These are phyloP conservation scores for Lipomyces sp. DNA, from an alignment of 805 yeast species.

Conservation along the genomic window DNA sequence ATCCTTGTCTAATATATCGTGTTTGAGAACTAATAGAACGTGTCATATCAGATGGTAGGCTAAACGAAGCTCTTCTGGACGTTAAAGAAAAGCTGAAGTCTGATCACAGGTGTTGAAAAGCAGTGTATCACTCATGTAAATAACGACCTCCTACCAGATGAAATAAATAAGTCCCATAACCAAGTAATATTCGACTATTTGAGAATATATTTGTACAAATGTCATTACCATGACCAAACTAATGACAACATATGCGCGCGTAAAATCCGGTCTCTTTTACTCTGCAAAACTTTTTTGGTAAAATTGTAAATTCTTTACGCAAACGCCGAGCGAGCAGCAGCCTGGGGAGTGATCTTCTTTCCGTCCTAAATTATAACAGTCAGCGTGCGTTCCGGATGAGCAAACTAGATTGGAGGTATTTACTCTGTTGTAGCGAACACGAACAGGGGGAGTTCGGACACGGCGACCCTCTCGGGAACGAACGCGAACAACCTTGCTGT, in stretches of 20 bases:
- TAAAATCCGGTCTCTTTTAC: too few species aligned
- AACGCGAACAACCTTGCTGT: slow-evolving; percentile 99
- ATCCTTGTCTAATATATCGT: background rate
- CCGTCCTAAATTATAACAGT: slow-evolving; percentile 53
- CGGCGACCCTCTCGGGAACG: slow-evolving; percentile 99
- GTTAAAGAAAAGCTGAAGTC: slow-evolving; percentile 34
- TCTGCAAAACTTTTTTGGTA: slow-evolving; percentile 17
- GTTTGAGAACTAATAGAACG: background rate
- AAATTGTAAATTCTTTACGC: slow-evolving; percentile 18
- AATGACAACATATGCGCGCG: too few species aligned
- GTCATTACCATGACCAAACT: background rate
- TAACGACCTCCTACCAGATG: too few species aligned
- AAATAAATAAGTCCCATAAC: too few species aligned
- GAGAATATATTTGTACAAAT: too few species aligned
- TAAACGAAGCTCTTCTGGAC: slow-evolving; percentile 42
- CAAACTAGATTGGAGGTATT: too few species aligned
- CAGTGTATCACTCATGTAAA: background rate
- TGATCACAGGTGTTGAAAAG: slow-evolving; percentile 34
- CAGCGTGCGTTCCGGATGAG: too few species aligned
- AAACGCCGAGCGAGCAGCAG: slow-evolving; percentile 92
- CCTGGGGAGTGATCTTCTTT: slow-evolving; percentile 93
- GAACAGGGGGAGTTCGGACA: slow-evolving; percentile 97
- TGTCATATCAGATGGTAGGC: slow-evolving; percentile 34
- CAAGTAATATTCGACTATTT: too few species aligned
- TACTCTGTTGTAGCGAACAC: slow-evolving; percentile 91